Base-by-base conservation (phyloP, 129 eudicot species). In the Gnaphalium uliginosum region DNA sequence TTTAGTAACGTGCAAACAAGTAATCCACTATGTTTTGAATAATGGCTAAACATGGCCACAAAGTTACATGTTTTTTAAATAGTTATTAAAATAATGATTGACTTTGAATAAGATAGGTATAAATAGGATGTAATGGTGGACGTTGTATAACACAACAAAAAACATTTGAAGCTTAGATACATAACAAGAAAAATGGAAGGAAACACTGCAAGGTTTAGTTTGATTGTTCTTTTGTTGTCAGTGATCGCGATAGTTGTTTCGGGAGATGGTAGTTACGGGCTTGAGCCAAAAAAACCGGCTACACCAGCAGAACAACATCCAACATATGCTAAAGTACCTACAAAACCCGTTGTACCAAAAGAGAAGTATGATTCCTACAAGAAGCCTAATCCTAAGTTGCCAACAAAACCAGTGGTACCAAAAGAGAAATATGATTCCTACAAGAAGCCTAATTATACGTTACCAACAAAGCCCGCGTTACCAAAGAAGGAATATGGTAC, bases 1-100 rank as follows among this genome's bases (percentile, higher is more conserved):
- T 29, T 77, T 54, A 66, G n/a, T 17, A 73, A 61, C 85, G 82
- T 82, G 85, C 82, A 27, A 71, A 77, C 82, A 76, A 76, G 78
- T 82, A 76, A 71, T 39, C 78, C 81, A 81, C 78, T 76, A 72
- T 73, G 48, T 64, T 69, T 70, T 48, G 25, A 66, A 32, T 35
- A 26, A 46, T 23, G 32, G 30, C 25, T 58, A 57, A 37, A 57
- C 63, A 68, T 57, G 46, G 48, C 6, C 66, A 71, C 70, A 71
- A 62, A 46, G 53, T 46, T 46, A 46, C 53, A 14, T 46, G 17
- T 46, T 3, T 0, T 11, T 46, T 13, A 41, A 41, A 41, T 46
- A 3, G 3, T 13, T 46, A 46, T 11, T 43, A 13, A 43, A 64
- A 46, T 15, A 71, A 43, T 43, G 5, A 9, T 46, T 51, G 19